A percentile compares a stretch with the other conserved stretches of the same genome.
phyloP scores from a whole-genome alignment of 108 stramenopile species.

The Nannochloropsis salina region DNA sequence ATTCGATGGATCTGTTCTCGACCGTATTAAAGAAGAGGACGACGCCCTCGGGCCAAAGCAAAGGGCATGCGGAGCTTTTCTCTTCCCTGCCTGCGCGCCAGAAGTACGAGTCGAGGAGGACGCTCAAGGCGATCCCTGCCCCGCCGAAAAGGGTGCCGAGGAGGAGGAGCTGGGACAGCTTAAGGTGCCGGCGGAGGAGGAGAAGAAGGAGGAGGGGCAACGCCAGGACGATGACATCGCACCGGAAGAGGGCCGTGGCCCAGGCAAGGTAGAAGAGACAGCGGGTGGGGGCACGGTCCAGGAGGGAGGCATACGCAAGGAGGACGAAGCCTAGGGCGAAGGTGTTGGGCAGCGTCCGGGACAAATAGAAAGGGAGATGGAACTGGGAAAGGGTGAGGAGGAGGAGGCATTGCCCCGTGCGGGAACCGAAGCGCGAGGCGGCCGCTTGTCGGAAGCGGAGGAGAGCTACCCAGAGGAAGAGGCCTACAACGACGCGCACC shows the following conservation, averaged over 20 bases:
- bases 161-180: conserved; percentile 57
- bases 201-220: conserved; percentile 28
- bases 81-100: conserved; percentile 63
- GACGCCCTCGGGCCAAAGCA: conserved; percentile 94
- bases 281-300: neutral
- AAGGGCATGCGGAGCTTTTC: conserved; percentile 21
- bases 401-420: conserved; percentile 53
- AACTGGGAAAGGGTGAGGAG: conserved; percentile 69
- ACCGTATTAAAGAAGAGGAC: conserved; percentile 94
- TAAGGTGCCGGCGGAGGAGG: conserved; percentile 59
- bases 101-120: conserved; percentile 76
- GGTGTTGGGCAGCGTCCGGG: conserved; percentile 88
- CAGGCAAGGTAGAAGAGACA: neutral
- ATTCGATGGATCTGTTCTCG: conserved; percentile 82
- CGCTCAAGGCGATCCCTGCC: conserved; percentile 61
- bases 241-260: conserved; percentile 3
- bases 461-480: neutral
- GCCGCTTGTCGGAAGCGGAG: conserved; percentile 6
- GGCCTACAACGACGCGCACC: neutral
- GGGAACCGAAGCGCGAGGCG: neutral
- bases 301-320: conserved; percentile 61
- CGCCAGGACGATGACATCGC: neutral
- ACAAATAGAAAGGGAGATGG: conserved; percentile 90
- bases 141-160: conserved; percentile 63
- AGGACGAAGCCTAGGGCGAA: conserved; percentile 74